Evolutionary conservation across 148 eudicot genomes (phyloP).

Genomic region (Suaeda aralocaspica): DNA sequence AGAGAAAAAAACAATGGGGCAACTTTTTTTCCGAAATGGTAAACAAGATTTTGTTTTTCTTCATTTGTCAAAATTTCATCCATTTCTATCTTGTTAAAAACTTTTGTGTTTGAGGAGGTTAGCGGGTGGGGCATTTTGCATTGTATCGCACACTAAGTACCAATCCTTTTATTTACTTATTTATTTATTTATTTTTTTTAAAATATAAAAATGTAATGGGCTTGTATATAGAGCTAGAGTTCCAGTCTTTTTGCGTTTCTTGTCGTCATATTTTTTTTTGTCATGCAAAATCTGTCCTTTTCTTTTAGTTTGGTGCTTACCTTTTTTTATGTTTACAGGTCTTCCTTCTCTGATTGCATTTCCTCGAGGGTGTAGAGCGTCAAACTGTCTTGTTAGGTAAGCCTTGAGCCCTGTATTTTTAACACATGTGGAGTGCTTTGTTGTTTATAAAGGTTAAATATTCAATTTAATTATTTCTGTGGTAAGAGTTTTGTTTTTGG

Average conservation of each 20-base stretch:
- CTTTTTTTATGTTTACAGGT: slow-evolving; percentile 42
- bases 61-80: background rate
- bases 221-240: background rate
- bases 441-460: background rate
- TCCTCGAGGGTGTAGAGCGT: slow-evolving; percentile 67
- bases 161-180: too few species aligned
- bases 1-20: slow-evolving; percentile 76
- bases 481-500: background rate
- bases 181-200: background rate
- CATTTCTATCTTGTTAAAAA: background rate
- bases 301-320: background rate
- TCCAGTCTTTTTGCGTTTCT: background rate
- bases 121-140: background rate
- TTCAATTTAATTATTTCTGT: background rate
- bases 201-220: background rate
- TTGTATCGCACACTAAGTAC: background rate
- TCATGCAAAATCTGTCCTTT: background rate
- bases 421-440: slow-evolving; percentile 3
- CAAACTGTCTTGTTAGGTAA: slow-evolving; percentile 67
- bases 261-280: background rate
- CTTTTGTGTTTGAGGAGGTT: background rate
- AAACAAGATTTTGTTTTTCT: background rate
- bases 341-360: slow-evolving; percentile 70
- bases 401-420: slow-evolving; percentile 22
- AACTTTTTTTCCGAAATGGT: slow-evolving; percentile 71